phyloP scores from a whole-genome alignment of 2,329 filamentous ascomycete species.

The Ceratocystis lukuohia region DNA sequence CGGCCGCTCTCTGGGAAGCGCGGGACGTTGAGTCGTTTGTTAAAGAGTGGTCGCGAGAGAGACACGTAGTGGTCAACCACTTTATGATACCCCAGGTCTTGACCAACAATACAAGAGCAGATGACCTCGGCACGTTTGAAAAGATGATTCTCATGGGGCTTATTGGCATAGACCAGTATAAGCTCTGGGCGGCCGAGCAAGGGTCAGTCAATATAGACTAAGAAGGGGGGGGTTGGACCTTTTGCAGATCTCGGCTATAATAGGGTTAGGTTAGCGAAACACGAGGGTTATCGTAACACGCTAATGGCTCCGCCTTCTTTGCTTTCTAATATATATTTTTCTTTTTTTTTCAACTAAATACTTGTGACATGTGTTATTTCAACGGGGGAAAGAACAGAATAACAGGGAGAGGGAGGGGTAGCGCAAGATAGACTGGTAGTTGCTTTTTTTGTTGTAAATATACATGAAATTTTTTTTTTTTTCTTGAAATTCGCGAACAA shows the following conservation, averaged over 20 bases:
- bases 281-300: too few relatives aligned
- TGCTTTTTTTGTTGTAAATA: too few relatives aligned
- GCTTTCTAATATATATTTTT: neutral
- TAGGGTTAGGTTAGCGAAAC: too few relatives aligned
- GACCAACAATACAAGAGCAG: neutral
- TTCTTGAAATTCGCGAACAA: neutral
- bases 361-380: neutral
- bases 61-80: constrained; percentile 11
- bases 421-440: too few relatives aligned
- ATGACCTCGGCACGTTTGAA: constrained; percentile 10
- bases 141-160: constrained; percentile 14
- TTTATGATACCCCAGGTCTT: neutral
- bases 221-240: neutral
- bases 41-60: constrained; percentile 10
- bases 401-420: neutral
- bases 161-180: constrained; percentile 12
- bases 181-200: constrained; percentile 5
- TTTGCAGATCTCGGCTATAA: neutral
- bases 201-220: neutral
- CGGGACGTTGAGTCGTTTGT: constrained; percentile 28
- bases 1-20: constrained; percentile 30
- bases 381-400: neutral
- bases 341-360: too few relatives aligned
- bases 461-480: too few relatives aligned
- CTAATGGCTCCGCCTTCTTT: neutral